A percentile compares a stretch with the other conserved stretches of the same genome.
phyloP scores from a whole-genome alignment of 106 monocot genomes.

The Chionographis japonica region DNA sequence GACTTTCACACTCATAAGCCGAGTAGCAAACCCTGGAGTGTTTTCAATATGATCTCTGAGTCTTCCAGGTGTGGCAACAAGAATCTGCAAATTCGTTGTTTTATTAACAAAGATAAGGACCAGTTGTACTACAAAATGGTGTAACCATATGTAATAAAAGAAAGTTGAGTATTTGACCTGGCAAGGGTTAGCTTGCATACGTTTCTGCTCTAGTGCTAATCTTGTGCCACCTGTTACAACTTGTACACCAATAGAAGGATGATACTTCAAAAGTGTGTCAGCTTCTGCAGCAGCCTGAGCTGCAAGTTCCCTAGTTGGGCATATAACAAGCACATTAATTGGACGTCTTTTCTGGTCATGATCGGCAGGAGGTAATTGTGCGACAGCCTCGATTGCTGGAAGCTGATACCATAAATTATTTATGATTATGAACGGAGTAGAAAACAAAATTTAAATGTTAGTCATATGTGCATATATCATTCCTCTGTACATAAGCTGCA shows the following conservation, averaged over 20 bases:
- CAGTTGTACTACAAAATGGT: background rate
- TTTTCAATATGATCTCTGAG: conserved; percentile 76
- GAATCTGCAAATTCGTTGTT: conserved; percentile 36
- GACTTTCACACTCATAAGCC: conserved; percentile 53
- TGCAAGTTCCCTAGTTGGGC: conserved; percentile 77
- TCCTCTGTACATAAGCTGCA: too few species aligned
- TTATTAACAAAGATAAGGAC: background rate
- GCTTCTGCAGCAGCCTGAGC: conserved; percentile 70
- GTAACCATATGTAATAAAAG: background rate
- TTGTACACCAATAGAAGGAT: conserved; percentile 57
- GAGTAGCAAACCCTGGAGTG: conserved; percentile 50
- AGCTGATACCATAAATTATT: conserved; percentile 41
- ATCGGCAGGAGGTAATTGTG: conserved; percentile 28
- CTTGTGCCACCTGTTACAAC: conserved; percentile 72
- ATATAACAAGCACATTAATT: conserved; percentile 68
- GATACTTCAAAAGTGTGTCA: conserved; percentile 54
- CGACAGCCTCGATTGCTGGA: conserved; percentile 69
- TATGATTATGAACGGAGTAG: too few species aligned
- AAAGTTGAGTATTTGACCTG: conserved; percentile 36
- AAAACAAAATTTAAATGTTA: too few species aligned
- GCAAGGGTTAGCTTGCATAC: conserved; percentile 62
- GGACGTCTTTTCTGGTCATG: conserved; percentile 32
- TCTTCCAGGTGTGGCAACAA: conserved; percentile 81
- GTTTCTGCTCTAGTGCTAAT: conserved; percentile 47
- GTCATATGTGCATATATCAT: too few species aligned